Base-by-base conservation (phyloP, 768 basidiomycete genomes). In the Trametes cubensis region DNA sequence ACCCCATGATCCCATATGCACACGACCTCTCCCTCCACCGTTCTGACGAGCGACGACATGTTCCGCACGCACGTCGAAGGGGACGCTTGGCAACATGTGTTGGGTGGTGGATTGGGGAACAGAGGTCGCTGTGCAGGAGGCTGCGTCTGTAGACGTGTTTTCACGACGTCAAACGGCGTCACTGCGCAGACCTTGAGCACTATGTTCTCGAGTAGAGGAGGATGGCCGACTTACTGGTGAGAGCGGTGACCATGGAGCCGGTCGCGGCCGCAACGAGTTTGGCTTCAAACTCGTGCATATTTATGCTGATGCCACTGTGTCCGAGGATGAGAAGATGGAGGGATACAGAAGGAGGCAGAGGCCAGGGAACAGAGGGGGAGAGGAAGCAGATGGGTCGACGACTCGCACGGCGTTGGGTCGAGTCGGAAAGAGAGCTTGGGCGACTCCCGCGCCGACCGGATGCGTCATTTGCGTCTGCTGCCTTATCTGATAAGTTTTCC, bases 91-190 rank as follows among this genome's bases (percentile, higher is more conserved):
- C 90, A 93, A 70, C 92, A 92, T 63, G 78, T 78, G 70, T 81
- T 80, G 39, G 75, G 73, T 13, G 85, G 80, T 53, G 82, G 80
- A 60, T 78, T 80, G 58, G 84, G 80, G 70, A 85, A 82, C 26
- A 85, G 78, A 39, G 73, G 77, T 71, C 74, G 62, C 23, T 34
- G 65, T 45, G 53, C 44, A 21, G 81, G 78, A n/a, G 88, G 88
- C 72, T 92, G 94, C 0, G 97, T 98, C 74, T 99, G 97, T 18
- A 99, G 79, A 28, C 97, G 86, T 14, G 96, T 98, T 75, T 98
- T 98, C 67, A 98, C 83, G 57, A 99, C 94, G 76, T 99, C 97
- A 74, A 99, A 99, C 3, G 97, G 97, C 3, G 96, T 98, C 97
- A 99, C 96, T 98, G 62, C 60, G 66, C 6, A 17, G 42, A 23